Evolutionary conservation across 352 stramenopile species (phyloP).

Genomic region (Phytophthora boehmeriae): DNA sequence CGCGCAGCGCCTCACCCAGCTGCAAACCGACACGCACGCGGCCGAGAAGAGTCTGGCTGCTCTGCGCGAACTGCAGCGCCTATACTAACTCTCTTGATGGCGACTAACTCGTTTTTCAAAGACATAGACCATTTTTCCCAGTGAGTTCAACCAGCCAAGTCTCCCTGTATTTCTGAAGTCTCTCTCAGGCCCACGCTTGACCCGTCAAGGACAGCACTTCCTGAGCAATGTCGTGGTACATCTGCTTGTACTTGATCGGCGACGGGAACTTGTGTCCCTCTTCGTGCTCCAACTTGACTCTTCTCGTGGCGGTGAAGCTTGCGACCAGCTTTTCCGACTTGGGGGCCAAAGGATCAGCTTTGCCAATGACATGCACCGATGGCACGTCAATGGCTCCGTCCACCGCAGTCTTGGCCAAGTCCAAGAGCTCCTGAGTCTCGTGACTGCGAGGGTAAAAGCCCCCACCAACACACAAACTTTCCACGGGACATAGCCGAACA

Average conservation of each 20-base stretch:
- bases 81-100: conserved; percentile 41
- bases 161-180: not conserved
- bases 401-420: conserved; percentile 33
- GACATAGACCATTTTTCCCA: not conserved
- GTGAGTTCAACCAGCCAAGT: not conserved
- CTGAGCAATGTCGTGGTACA: conserved; percentile 60
- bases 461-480: conserved; percentile 64
- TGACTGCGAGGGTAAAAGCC: conserved; percentile 59
- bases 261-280: conserved; percentile 84
- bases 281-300: conserved; percentile 64
- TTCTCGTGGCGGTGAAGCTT: conserved; percentile 41
- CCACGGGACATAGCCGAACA: conserved; percentile 55
- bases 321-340: conserved; percentile 59
- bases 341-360: conserved; percentile 44
- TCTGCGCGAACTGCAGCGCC: conserved; percentile 55
- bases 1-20: conserved; percentile 52
- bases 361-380: conserved; percentile 74
- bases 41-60: conserved; percentile 60
- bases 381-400: conserved; percentile 54
- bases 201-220: conserved; percentile 45
- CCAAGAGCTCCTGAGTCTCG: conserved; percentile 60
- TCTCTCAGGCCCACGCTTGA: conserved; percentile 17
- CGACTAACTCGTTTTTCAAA: not conserved
- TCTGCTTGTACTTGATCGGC: conserved; percentile 36
- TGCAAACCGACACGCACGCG: conserved; percentile 61